A percentile compares a stretch with the other conserved stretches of the same genome.
These are phyloP conservation scores for Kregervanrija delftensis DNA, from an alignment of 805 yeast species.

Conservation along the genomic window DNA sequence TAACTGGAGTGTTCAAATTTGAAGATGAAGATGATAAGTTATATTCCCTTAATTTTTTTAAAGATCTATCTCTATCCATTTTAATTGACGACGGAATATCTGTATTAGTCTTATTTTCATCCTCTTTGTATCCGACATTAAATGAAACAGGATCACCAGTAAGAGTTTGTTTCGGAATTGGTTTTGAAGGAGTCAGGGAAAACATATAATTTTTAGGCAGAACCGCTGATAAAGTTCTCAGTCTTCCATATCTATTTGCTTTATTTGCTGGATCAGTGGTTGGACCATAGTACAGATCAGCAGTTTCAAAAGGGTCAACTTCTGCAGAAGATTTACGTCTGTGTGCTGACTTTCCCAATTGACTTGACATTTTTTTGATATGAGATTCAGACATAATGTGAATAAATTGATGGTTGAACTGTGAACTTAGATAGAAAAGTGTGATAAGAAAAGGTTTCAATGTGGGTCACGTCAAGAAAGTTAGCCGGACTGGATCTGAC, in stretches of 20 bases:
- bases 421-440: too few species aligned
- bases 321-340: slow-evolving; percentile 38
- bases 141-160: too few species aligned
- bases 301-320: slow-evolving; percentile 59
- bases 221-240: slow-evolving; percentile 47
- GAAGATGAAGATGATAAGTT: background rate
- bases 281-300: slow-evolving; percentile 68
- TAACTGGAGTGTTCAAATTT: slow-evolving; percentile 8
- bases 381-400: too few species aligned
- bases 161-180: too few species aligned
- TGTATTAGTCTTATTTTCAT: too few species aligned
- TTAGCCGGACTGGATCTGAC: too few species aligned
- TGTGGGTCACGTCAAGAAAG: too few species aligned
- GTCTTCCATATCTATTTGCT: slow-evolving; percentile 38
- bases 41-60: too few species aligned
- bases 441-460: too few species aligned
- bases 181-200: background rate
- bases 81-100: background rate
- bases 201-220: slow-evolving; percentile 12
- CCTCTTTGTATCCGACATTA: too few species aligned
- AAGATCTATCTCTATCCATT: background rate
- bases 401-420: too few species aligned
- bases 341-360: background rate
- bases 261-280: slow-evolving; percentile 45
- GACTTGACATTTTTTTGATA: too few species aligned